These are phyloP conservation scores for Anisogramma anomala DNA, from an alignment of 2,329 filamentous ascomycete species.

Conservation along the genomic window DNA sequence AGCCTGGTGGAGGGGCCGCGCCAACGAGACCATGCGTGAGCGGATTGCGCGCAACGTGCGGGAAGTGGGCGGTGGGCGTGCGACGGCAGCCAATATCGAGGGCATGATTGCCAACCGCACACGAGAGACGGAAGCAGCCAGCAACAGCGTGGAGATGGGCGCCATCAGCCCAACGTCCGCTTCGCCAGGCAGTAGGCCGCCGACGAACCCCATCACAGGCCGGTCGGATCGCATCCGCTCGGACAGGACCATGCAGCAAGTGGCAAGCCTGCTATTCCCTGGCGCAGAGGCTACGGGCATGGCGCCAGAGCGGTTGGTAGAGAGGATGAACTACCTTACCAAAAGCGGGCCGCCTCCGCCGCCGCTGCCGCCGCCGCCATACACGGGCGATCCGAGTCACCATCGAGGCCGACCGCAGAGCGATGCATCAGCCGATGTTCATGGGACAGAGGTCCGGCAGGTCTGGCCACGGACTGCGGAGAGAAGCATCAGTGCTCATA, in stretches of 20 bases:
- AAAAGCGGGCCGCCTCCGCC: constrained; percentile 35
- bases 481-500: constrained; percentile 35
- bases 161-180: constrained; percentile 18
- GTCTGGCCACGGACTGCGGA: constrained; percentile 23
- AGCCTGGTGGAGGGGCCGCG: constrained; percentile 50
- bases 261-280: constrained; percentile 39
- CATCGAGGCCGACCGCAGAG: constrained; percentile 18
- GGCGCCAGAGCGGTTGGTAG: constrained; percentile 20
- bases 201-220: constrained; percentile 26
- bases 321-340: constrained; percentile 29
- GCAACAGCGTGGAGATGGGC: constrained; percentile 20
- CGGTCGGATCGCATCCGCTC: constrained; percentile 33
- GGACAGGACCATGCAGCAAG: constrained; percentile 33
- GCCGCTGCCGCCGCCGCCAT: constrained; percentile 31
- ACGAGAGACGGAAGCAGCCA: background rate
- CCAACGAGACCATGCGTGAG: constrained; percentile 35
- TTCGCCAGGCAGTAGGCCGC: constrained; percentile 3
- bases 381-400: constrained; percentile 20
- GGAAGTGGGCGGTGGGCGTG: constrained; percentile 39
- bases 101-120: constrained; percentile 17
- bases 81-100: constrained; percentile 32
- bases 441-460: constrained; percentile 4
- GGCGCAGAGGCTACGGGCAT: constrained; percentile 19
- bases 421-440: background rate
- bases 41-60: constrained; percentile 42